Evolutionary conservation across 768 basidiomycete species (phyloP), one percentile per base, ranked within the genome.

Genomic region (Tricholoma hemisulphureum): DNA sequence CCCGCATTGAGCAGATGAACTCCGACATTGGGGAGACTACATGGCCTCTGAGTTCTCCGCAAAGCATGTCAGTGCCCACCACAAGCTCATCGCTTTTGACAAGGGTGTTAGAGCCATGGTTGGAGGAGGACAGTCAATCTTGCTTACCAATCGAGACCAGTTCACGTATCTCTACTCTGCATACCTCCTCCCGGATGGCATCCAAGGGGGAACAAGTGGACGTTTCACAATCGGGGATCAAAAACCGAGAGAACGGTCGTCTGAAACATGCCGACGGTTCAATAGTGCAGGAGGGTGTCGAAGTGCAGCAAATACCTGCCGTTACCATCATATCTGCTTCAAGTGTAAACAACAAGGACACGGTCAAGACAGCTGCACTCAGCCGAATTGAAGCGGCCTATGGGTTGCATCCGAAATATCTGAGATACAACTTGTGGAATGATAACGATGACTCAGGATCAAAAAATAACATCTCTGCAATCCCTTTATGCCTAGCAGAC

Each of bases 271-370:
- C 57, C 50, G 49, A 16, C 24, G 60, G 1, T 73, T 57, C 62
- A 73, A 72, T 51, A 14, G 50, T 13, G 34, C 53, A 4, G n/a
- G 39, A 0, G 54, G 43, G 13, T 71, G 70, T 57, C 41, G 51
- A 1, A 34, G 31, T 32, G 4, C 24, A 23, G 48, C 41, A 1
- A 55, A 57, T n/a, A 20, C 37, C 4, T 67, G 65, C 52, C 26
- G 46, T 1, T 73, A 67, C 53, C 10, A 43, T 0, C 73, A 75
- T 48, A 11, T 61, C 55, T 74, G 72, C 60, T 32, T 21, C 5
- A 21, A 20, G 0, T 61, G 67, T 23, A 34, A 48, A n/a, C 53
- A 49, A 23, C 16, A 37, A 0, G 59, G 59, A 11, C 58, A 62
- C 29, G 16, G 41, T 6, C 45, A 46, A 41, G 24, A 31, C 7